phyloP scores from a whole-genome alignment of 2,329 filamentous ascomycete genomes.

The Ophiostoma australiae region DNA sequence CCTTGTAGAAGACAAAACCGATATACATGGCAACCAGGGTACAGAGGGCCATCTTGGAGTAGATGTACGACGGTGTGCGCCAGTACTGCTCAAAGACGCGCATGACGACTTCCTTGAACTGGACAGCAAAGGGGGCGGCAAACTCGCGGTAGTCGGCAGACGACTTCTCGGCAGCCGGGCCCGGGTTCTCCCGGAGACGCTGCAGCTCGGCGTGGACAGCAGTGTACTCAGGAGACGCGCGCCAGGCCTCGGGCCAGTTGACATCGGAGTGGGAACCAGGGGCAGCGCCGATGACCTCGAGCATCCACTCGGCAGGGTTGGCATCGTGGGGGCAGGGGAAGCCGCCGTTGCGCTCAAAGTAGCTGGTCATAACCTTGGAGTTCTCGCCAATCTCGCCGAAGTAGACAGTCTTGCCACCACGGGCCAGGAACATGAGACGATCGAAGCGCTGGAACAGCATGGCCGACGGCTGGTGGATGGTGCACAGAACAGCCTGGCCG shows the following conservation, averaged over 20 bases:
- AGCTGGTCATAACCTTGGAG: constrained; percentile 61
- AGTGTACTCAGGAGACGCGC: constrained; percentile 52
- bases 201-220: constrained; percentile 55
- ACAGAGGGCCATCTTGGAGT: constrained; percentile 70
- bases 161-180: constrained; percentile 34
- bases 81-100: constrained; percentile 78
- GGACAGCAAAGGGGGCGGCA: constrained; percentile 65
- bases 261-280: constrained; percentile 59
- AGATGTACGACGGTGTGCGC: constrained; percentile 85
- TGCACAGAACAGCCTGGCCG: constrained; percentile 91
- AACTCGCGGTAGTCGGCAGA: constrained; percentile 62
- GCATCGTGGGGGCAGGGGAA: constrained; percentile 59
- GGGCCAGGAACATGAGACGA: constrained; percentile 71
- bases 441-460: constrained; percentile 93
- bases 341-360: constrained; percentile 71
- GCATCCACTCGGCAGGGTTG: constrained; percentile 82
- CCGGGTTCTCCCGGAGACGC: constrained; percentile 49
- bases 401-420: constrained; percentile 73
- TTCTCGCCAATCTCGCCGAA: constrained; percentile 69
- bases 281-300: constrained; percentile 58
- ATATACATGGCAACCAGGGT: constrained; percentile 66
- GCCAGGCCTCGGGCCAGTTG: constrained; percentile 62
- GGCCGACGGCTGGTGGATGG: constrained; percentile 93
- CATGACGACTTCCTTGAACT: constrained; percentile 61
- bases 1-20: constrained; percentile 73